Evolutionary conservation across 208 protist genomes (phyloP), one percentile per base, ranked within the genome.

Genomic region (Leishmania braziliensis): DNA sequence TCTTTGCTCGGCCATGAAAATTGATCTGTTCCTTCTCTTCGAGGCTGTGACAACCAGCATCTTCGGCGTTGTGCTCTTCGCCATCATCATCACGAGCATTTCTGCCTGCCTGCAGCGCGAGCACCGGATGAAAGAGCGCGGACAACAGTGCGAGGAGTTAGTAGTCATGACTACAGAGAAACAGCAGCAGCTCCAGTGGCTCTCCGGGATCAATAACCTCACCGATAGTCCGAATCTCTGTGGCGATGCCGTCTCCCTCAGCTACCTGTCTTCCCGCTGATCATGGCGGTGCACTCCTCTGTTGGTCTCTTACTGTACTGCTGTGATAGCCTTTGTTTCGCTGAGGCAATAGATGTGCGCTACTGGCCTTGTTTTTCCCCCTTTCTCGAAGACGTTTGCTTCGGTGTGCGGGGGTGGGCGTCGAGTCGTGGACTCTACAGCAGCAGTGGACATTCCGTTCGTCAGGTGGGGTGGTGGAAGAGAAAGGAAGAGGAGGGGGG

Each of bases 11-110:
- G 5, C 39, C 60, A 82, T 72, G 79, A 18, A 48, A 5, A 12
- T 29, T 26, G 71, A 77, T 39, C 3, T 29, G 6, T 77, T 77
- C n/a, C 6, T 72, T 8, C 46, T 72, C 36, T 58, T 43, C 10
- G 79, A 60, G 46, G 39, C 75, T 1, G 71, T 77, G 54, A 14
- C 70, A 26, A 43, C 58, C 48, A 48, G 39, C 48, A 73, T 72
- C 18, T 82, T 82, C 26, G 69, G 79, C 33, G 71, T 63, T 50
- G 58, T 77, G 26, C 66, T 82, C 9, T 6, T 82, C 46, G 72
- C 48, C 0, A 23, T 82, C 29, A 36, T 82, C 9, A 39, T 70
- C 5, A 18, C 75, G 16, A 26, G 71, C 33, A 66, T 76, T 14
- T 69, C 50, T 62, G 50, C 33, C 79, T 82, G 79, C 16, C 5